Evolutionary conservation across 257 asterid species (phyloP).

Genomic region (Osmanthus fragrans): DNA sequence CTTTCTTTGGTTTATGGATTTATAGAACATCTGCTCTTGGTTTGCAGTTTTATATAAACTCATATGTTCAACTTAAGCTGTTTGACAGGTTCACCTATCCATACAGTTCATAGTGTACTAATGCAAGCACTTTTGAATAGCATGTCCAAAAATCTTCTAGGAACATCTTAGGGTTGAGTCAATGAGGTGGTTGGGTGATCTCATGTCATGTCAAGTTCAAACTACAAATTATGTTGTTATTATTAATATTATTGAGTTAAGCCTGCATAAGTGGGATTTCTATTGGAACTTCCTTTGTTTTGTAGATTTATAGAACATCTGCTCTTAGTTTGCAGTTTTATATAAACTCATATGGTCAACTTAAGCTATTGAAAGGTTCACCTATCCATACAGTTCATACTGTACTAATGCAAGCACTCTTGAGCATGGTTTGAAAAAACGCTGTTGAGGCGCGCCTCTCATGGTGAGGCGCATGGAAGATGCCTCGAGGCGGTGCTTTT

Average conservation of each 20-base stretch:
- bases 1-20: not conserved
- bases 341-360: not conserved
- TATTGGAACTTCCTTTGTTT: not conserved
- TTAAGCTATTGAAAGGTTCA: not conserved
- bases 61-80: not conserved
- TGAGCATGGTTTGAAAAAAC: too few relatives aligned
- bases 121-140: not conserved
- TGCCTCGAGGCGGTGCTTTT: too few relatives aligned
- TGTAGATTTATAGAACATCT: not conserved
- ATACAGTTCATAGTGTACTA: too few relatives aligned
- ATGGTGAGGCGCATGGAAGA: too few relatives aligned
- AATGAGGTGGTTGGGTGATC: not conserved
- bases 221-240: too few relatives aligned
- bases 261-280: not conserved
- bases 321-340: not conserved
- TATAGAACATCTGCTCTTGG: not conserved
- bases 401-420: not conserved
- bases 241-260: not conserved
- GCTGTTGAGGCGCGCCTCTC: too few relatives aligned
- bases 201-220: not conserved
- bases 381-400: too few relatives aligned
- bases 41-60: not conserved
- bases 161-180: too few relatives aligned
- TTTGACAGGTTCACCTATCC: not conserved
- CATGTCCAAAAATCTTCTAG: not conserved